phyloP scores from a whole-genome alignment of 2,329 filamentous ascomycete species.

The Paracorniculantispora psalliotae region DNA sequence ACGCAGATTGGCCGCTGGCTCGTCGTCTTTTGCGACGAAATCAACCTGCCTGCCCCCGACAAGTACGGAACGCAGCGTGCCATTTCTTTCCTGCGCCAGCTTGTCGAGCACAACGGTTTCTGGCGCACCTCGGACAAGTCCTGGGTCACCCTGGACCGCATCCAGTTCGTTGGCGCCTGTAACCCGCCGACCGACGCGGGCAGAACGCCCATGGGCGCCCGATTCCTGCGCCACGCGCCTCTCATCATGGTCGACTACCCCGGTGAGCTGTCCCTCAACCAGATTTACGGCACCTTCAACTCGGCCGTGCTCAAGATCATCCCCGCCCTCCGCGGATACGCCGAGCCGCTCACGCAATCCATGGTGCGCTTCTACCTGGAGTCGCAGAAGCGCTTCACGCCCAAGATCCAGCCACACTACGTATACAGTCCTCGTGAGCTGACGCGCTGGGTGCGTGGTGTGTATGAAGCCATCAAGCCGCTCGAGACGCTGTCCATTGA shows the following conservation, averaged over 20 bases:
- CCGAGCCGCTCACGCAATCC: conserved; percentile 87
- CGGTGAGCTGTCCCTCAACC: conserved; percentile 85
- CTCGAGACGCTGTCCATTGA: conserved; percentile 84
- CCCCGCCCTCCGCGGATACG: conserved; percentile 88
- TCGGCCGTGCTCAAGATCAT: conserved; percentile 94
- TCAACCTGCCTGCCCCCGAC: conserved; percentile 96
- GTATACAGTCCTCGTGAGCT: conserved; percentile 98
- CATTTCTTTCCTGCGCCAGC: conserved; percentile 93
- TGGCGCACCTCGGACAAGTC: conserved; percentile 97
- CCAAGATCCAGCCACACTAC: conserved; percentile 96
- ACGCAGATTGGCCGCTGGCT: conserved; percentile 97
- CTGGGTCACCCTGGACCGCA: conserved; percentile 95
- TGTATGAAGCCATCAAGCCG: conserved; percentile 94
- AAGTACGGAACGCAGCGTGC: conserved; percentile 96
- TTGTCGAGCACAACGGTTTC: conserved; percentile 98
- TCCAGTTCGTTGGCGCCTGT: conserved; percentile 97
- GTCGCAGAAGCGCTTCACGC: conserved; percentile 90
- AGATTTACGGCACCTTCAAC: conserved; percentile 99
- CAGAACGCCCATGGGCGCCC: conserved; percentile 85
- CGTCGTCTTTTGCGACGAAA: conserved; percentile 98
- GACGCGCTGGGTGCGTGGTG: conserved; percentile 92
- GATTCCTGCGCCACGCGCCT: conserved; percentile 95
- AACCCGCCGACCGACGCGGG: conserved; percentile 97
- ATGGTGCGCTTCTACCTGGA: conserved; percentile 98
- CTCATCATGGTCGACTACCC: conserved; percentile 99